phyloP scores from a whole-genome alignment of 768 basidiomycete species.

The Mycena epipterygia region DNA sequence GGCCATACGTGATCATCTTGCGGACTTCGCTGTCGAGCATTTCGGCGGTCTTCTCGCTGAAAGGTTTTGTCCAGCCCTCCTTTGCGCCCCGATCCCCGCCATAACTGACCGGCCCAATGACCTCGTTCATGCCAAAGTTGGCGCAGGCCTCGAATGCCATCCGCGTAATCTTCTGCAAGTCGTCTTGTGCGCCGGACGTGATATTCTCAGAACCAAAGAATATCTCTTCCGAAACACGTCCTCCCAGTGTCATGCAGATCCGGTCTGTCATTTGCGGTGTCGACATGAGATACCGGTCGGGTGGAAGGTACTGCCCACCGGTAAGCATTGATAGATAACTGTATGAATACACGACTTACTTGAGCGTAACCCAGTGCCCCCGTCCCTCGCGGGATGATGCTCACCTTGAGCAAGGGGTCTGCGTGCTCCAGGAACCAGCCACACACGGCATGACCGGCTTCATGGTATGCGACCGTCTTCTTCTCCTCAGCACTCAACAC shows the following conservation, averaged over 20 bases:
- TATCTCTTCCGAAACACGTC: conserved; percentile 98
- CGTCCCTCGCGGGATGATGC: conserved; percentile 96
- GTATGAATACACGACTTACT: conserved; percentile 56
- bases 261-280: conserved; percentile 95
- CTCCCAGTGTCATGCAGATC: conserved; percentile 99
- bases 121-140: conserved; percentile 96
- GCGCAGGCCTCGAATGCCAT: conserved; percentile 98
- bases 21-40: conserved; percentile 93
- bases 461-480: conserved; percentile 98
- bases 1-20: conserved; percentile 88
- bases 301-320: conserved; percentile 83
- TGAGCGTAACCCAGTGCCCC: conserved; percentile 98
- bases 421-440: conserved; percentile 99
- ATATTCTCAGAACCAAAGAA: conserved; percentile 94
- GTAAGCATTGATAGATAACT: conserved; percentile 11
- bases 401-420: conserved; percentile 96
- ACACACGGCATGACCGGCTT: conserved; percentile 98
- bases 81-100: conserved; percentile 88
- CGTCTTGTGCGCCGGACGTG: conserved; percentile 98
- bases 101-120: conserved; percentile 97
- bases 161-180: conserved; percentile 96
- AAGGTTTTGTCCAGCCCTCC: conserved; percentile 96
- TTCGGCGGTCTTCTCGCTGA: conserved; percentile 97
- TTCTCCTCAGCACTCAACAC: conserved; percentile 96
- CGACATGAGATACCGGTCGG: conserved; percentile 95